Evolutionary conservation across 192 early-diverging fungal species (phyloP), one percentile per base, ranked within the genome.

Genomic region (Umbelopsis isabellina): DNA sequence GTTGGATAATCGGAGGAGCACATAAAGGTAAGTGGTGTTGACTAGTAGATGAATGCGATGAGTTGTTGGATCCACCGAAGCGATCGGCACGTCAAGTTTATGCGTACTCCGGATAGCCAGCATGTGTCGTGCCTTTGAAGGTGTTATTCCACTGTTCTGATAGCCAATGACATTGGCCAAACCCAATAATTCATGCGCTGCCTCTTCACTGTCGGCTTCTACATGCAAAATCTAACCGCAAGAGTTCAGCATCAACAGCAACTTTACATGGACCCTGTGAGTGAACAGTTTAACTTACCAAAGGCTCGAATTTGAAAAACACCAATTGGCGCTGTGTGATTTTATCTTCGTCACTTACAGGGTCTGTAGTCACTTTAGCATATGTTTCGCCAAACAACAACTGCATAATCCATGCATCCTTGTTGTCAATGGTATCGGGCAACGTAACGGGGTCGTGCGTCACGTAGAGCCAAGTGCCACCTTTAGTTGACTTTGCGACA

Each of bases 301-400:
- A 75, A 10, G 85, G 83, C 33, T 86, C 83, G 66, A 86, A 86
- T 55, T 86, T 86, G 72, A 83, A 86, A 51, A 80, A 82, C 12
- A 83, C 71, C 8, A 86, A 12, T 23, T 77, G 80, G 8, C 35
- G 49, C 15, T 73, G 47, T 20, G 55, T 37, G 35, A 68, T 55
- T 8, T 23, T 30, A 13, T 61, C 27, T 15, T 61, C 55, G 51
- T 73, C 30, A 11, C 22, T 18, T 16, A 41, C 22, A 4, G 23
- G 35, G 15, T 73, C 55, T 4, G 11, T 67, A 4, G 65, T 50
- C 20, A 73, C 27, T 15, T 49, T 51, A 11, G 71, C 66, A 49
- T 25, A 45, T 22, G 79, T 67, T 1, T 72, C 50, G 21, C 82
- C 84, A 72, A 81, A 83, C 9, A 80, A 35, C 1, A 61, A 46